A percentile compares a stretch with the other conserved stretches of the same genome.
These are phyloP conservation scores for Tylopilus sp. DNA, from an alignment of 1,284 basidiomycete genomes.

Conservation along the genomic window DNA sequence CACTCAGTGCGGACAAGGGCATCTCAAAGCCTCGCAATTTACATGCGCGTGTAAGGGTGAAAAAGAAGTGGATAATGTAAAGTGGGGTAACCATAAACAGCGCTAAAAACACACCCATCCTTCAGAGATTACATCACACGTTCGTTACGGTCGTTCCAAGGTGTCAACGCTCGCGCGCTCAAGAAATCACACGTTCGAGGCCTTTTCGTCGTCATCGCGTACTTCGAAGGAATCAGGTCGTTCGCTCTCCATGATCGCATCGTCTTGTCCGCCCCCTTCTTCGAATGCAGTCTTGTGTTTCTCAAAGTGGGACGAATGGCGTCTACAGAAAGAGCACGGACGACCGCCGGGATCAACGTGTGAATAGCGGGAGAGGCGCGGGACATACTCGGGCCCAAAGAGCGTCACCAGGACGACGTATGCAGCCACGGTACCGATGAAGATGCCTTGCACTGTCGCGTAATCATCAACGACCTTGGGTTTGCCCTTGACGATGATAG, in stretches of 20 bases:
- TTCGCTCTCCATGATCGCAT: constrained; percentile 28
- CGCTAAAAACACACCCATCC: not conserved
- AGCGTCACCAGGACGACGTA: constrained; percentile 69
- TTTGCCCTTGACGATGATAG: constrained; percentile 45
- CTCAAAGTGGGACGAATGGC: constrained; percentile 82
- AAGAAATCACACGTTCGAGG: constrained; percentile 12
- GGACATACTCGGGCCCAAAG: constrained; percentile 67
- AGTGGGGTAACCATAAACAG: not conserved
- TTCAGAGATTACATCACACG: not conserved
- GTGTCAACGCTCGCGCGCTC: too few species aligned
- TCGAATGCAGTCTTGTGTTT: constrained; percentile 77
- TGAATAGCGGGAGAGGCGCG: not conserved
- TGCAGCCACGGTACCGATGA: constrained; percentile 73
- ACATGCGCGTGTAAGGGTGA: too few species aligned
- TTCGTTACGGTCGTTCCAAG: too few species aligned
- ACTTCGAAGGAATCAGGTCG: constrained; percentile 1
- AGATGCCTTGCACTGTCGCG: constrained; percentile 81
- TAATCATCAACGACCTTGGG: constrained; percentile 65
- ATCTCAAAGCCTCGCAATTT: too few species aligned
- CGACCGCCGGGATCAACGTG: not conserved
- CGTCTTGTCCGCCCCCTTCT: constrained; percentile 61
- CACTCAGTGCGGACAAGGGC: too few species aligned
- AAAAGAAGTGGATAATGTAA: too few species aligned
- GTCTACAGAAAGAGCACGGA: constrained; percentile 36
- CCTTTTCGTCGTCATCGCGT: constrained; percentile 22